These are phyloP conservation scores for Trametes maxima DNA, from an alignment of 768 basidiomycete species.

Conservation along the genomic window DNA sequence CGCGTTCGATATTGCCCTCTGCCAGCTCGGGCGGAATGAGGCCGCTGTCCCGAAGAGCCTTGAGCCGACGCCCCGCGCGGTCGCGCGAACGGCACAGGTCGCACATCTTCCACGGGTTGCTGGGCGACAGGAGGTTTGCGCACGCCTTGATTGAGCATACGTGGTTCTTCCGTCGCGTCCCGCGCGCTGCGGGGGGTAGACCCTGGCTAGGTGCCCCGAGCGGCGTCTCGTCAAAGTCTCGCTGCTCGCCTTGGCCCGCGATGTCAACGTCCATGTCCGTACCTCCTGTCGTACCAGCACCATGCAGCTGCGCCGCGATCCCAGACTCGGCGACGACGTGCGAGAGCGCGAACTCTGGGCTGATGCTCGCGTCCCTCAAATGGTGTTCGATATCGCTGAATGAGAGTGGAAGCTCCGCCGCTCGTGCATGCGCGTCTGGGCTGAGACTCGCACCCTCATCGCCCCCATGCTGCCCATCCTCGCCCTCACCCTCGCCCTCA, in stretches of 20 bases:
- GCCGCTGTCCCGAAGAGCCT: slow-evolving; percentile 33
- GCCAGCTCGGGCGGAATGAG: slow-evolving; percentile 19
- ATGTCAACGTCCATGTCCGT: neutral
- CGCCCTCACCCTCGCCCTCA: neutral
- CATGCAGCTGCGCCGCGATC: neutral
- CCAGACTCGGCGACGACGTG: slow-evolving; percentile 5
- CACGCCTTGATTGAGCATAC: slow-evolving; percentile 45
- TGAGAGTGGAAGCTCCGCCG: neutral
- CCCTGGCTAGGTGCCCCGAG: slow-evolving; percentile 20
- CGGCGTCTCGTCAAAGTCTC: slow-evolving; percentile 2
- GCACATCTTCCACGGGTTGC: slow-evolving; percentile 51
- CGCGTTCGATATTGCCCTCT: slow-evolving; percentile 7
- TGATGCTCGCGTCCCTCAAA: slow-evolving; percentile 3
- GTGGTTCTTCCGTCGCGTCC: slow-evolving; percentile 37
- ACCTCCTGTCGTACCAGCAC: neutral
- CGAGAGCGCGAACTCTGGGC: neutral
- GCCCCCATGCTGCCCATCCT: neutral
- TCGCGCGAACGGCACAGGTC: slow-evolving; percentile 46
- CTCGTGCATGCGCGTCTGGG: neutral
- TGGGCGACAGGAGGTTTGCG: slow-evolving; percentile 45
- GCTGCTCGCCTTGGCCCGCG: neutral
- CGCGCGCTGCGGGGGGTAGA: slow-evolving; percentile 34
- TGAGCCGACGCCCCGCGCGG: slow-evolving; percentile 34
- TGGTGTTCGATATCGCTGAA: slow-evolving; percentile 9
- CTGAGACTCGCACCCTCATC: neutral